Percentiles rank a stretch among this genome's conserved stretches.
Evolutionary conservation across 768 basidiomycete species (phyloP).

Genomic region (Mycena polygramma): DNA sequence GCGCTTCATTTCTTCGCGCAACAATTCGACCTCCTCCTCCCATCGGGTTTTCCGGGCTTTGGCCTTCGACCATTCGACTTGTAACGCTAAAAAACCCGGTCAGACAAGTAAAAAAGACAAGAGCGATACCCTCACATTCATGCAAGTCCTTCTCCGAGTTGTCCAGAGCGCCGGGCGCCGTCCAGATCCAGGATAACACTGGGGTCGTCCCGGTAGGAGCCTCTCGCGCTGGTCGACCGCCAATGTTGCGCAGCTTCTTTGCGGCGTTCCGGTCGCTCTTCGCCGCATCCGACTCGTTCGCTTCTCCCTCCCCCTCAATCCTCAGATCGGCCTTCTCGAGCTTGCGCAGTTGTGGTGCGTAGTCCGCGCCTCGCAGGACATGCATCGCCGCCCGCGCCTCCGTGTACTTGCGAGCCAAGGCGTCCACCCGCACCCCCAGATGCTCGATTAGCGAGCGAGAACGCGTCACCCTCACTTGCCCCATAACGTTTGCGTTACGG

Average conservation of each 20-base stretch:
- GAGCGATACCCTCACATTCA: slow-evolving; percentile 11
- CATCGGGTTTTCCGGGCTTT: slow-evolving; percentile 29
- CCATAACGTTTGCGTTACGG: background rate
- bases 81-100: slow-evolving; percentile 26
- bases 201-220: slow-evolving; percentile 1
- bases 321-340: slow-evolving; percentile 13
- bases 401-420: background rate
- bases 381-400: background rate
- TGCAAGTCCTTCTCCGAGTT: slow-evolving; percentile 8
- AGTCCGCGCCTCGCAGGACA: background rate
- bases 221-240: background rate
- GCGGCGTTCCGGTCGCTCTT: background rate
- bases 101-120: background rate
- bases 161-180: slow-evolving; percentile 17
- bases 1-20: slow-evolving; percentile 40
- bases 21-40: slow-evolving; percentile 33
- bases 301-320: background rate
- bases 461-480: slow-evolving; percentile 9
- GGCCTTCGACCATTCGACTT: slow-evolving; percentile 32
- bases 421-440: background rate
- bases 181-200: slow-evolving; percentile 25
- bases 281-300: slow-evolving; percentile 4
- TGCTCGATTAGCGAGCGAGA: background rate
- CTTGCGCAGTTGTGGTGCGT: slow-evolving; percentile 5
- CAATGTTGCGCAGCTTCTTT: background rate